These are phyloP conservation scores for Trichoderma koningiopsis DNA, from an alignment of 2,329 filamentous ascomycete genomes.

Conservation along the genomic window DNA sequence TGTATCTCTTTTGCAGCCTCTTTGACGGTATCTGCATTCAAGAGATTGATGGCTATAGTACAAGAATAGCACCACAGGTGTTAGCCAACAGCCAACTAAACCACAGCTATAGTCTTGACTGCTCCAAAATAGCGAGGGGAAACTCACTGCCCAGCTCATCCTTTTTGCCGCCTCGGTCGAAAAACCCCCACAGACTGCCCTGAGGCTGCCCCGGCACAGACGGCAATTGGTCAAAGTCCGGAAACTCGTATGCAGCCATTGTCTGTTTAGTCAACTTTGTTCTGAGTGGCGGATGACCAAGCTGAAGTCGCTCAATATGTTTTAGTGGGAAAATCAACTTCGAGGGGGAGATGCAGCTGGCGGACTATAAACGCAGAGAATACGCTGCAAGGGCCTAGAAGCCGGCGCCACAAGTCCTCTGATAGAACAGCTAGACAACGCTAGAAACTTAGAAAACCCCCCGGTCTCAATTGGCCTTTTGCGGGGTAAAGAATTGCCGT, in stretches of 20 bases:
- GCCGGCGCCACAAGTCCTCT: background rate
- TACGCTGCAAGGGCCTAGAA: background rate
- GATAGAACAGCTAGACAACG: too few relatives aligned
- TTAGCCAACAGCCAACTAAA: background rate
- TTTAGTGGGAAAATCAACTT: background rate
- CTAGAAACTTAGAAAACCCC: background rate
- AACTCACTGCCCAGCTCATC: conserved; percentile 9
- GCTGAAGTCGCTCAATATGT: background rate
- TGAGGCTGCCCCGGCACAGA: conserved; percentile 7
- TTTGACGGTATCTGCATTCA: background rate
- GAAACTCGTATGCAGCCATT: background rate
- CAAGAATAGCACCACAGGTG: background rate
- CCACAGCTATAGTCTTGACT: background rate
- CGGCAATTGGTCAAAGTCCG: background rate
- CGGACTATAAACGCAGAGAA: background rate
- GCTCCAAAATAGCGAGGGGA: background rate
- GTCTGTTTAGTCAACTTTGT: background rate
- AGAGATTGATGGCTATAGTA: background rate
- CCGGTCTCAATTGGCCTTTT: background rate
- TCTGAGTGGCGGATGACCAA: background rate
- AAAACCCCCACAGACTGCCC: background rate
- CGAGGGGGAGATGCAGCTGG: background rate
- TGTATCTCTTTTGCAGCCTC: background rate
- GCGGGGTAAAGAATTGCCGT: conserved; percentile 3
- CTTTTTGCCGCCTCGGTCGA: background rate